Evolutionary conservation across 208 protist species (phyloP).

Genomic region (Acanthamoeba royreba): DNA sequence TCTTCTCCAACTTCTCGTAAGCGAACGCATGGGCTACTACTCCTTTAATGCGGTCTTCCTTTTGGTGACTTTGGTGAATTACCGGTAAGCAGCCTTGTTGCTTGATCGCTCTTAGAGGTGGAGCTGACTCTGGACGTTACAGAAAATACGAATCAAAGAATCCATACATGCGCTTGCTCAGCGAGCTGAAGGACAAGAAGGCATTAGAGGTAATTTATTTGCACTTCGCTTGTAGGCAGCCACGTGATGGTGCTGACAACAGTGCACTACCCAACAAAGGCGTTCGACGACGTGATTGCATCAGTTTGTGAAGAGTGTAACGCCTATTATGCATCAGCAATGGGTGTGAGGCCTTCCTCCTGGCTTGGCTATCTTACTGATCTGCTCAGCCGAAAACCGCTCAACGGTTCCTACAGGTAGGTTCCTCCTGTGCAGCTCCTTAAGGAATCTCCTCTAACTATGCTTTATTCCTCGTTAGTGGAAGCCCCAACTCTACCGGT

Average conservation of each 20-base stretch:
- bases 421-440: too few species aligned
- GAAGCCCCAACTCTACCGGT: background rate
- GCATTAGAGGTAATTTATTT: background rate
- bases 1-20: background rate
- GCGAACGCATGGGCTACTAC: conserved; percentile 15
- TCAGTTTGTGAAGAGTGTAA: conserved; percentile 11
- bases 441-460: too few species aligned
- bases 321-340: background rate
- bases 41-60: conserved; percentile 35
- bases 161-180: background rate
- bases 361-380: background rate
- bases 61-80: background rate
- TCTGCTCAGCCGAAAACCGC: background rate
- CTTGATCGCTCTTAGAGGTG: too few species aligned
- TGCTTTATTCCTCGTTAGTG: background rate
- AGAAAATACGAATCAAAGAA: conserved; percentile 42
- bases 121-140: too few species aligned
- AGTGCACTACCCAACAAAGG: background rate
- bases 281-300: background rate
- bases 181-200: background rate
- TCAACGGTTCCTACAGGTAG: background rate
- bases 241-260: background rate
- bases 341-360: background rate
- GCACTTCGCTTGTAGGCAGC: background rate
- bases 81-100: too few species aligned